Evolutionary conservation across 345 rosid genomes (phyloP).

Genomic region (Acer saccharum): DNA sequence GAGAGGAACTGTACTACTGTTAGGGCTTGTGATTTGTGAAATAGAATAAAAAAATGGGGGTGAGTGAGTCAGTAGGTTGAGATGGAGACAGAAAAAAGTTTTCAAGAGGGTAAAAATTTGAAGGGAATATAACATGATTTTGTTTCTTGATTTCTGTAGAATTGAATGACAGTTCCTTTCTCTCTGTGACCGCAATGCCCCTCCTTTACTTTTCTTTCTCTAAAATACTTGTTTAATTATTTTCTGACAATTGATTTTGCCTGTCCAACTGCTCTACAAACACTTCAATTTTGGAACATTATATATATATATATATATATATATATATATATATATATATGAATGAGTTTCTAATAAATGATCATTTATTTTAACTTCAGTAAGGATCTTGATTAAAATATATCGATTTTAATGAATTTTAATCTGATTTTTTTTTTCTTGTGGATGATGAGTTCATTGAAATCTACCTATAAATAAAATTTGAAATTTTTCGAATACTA

Average conservation of each 20-base stretch:
- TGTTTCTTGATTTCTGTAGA: constrained; percentile 21
- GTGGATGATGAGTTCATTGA: too few species aligned
- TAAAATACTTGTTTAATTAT: neutral
- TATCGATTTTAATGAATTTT: too few species aligned
- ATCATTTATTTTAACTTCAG: too few species aligned
- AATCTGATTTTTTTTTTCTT: too few species aligned
- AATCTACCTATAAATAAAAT: too few species aligned
- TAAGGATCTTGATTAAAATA: too few species aligned
- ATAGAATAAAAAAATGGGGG: neutral
- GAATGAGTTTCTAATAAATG: too few species aligned
- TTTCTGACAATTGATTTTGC: neutral
- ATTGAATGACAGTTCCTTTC: constrained; percentile 34
- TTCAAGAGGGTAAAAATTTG: constrained; percentile 24
- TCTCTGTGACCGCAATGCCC: constrained; percentile 24
- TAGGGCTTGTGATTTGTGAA: constrained; percentile 14
- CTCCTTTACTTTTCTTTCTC: neutral
- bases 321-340: too few species aligned
- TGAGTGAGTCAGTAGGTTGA: constrained; percentile 13
- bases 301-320: too few species aligned
- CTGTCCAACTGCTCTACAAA: neutral
- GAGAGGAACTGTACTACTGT: neutral
- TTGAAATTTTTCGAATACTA: too few species aligned
- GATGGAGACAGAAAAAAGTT: constrained; percentile 26
- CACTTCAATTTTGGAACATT: neutral
- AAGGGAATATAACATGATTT: constrained; percentile 29